Evolutionary conservation across 2,329 filamentous ascomycete genomes (phyloP).

Genomic region (Venturia pyrina): DNA sequence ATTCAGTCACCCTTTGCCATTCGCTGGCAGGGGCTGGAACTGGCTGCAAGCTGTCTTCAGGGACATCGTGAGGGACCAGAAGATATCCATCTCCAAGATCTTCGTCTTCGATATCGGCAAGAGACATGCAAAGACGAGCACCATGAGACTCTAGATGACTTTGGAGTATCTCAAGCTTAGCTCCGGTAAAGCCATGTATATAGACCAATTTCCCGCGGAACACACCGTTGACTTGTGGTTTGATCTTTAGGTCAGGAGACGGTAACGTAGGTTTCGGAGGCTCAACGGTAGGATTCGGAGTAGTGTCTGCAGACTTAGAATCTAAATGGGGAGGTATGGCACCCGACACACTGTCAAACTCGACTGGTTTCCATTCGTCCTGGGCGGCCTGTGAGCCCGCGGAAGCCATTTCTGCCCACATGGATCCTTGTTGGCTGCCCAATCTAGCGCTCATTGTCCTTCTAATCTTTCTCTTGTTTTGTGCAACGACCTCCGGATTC

Average conservation of each 20-base stretch:
- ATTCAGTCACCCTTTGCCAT: conserved; percentile 59
- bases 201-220: conserved; percentile 28
- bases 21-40: conserved; percentile 26
- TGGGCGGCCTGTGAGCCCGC: conserved; percentile 15
- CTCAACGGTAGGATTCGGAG: not conserved
- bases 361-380: conserved; percentile 18
- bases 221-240: not conserved
- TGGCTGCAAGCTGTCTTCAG: conserved; percentile 23
- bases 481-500: conserved; percentile 33
- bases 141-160: conserved; percentile 23
- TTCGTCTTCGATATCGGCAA: conserved; percentile 2
- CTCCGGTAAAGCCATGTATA: conserved; percentile 48
- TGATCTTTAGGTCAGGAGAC: not conserved
- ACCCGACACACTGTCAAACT: conserved; percentile 14
- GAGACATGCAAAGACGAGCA: conserved; percentile 25
- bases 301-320: not conserved
- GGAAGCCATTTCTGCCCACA: conserved; percentile 87
- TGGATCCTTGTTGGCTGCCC: conserved; percentile 63
- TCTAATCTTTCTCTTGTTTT: conserved; percentile 69
- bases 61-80: conserved; percentile 36
- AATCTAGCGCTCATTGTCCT: conserved; percentile 81
- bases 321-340: not conserved
- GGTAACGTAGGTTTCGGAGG: not conserved
- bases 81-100: conserved; percentile 26
- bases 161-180: conserved; percentile 35